Evolutionary conservation across 2,329 filamentous ascomycete species (phyloP).

Genomic region (Calonectria multiphialidica): DNA sequence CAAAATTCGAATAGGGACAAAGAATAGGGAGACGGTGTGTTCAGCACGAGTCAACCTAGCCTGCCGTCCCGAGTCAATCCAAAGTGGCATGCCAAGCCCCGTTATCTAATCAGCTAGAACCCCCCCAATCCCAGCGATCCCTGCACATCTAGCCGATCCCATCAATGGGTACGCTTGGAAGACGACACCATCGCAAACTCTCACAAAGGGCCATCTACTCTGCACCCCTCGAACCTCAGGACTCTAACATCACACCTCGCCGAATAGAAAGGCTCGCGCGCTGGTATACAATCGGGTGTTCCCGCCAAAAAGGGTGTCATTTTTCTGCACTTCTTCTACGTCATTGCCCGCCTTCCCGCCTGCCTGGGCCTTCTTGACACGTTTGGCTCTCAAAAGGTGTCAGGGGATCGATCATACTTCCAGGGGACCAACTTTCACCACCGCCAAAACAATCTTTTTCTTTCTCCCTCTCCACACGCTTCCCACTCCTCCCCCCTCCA

Average conservation of each 20-base stretch:
- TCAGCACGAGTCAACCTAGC: neutral
- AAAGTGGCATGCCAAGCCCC: constrained; percentile 17
- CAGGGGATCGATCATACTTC: constrained; percentile 16
- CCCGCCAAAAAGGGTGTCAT: neutral
- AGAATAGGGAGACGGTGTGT: neutral
- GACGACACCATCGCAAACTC: constrained; percentile 18
- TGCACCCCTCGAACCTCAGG: neutral
- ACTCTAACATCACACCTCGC: neutral
- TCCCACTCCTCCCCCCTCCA: constrained; percentile 8
- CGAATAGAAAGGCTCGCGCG: neutral
- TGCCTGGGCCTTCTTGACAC: constrained; percentile 39
- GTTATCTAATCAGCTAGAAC: constrained; percentile 43
- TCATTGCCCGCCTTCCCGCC: constrained; percentile 21
- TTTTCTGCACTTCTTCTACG: constrained; percentile 26
- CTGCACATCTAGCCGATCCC: constrained; percentile 1
- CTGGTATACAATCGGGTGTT: neutral
- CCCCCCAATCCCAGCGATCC: neutral
- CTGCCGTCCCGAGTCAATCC: neutral
- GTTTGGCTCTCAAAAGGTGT: constrained; percentile 29
- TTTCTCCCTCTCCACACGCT: neutral
- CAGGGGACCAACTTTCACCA: constrained; percentile 17
- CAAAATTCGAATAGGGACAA: neutral
- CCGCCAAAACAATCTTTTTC: constrained; percentile 4
- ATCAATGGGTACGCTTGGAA: constrained; percentile 21
- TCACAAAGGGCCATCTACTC: constrained; percentile 1